Evolutionary conservation across 2,329 filamentous ascomycete genomes (phyloP), one percentile per base, ranked within the genome.

Genomic region (Aspergillus aculeatus): DNA sequence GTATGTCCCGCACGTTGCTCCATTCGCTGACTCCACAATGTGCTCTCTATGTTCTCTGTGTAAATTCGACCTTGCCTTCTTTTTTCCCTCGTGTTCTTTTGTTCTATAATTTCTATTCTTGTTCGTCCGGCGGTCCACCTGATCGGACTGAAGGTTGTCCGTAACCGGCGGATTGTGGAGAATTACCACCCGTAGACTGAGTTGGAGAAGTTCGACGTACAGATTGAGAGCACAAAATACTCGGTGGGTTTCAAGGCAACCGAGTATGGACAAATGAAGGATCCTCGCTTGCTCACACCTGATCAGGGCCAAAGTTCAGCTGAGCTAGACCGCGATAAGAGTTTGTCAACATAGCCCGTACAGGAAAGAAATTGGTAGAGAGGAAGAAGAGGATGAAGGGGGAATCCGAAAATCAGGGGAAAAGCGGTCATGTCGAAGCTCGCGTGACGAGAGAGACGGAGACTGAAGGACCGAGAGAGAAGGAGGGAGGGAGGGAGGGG

Each of bases 331-430:
- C 16, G 38, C 16, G 49, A 50, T 14, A 5, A 19, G 9, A 16
- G 24, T 2, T 10, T 44, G 32, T 35, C 32, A 16, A 12, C 32
- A 35, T 35, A 16, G 12, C 32, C 32, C 32, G 32, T 16, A 35
- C 11, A 35, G 14, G 14, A 19, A 44, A 16, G 7, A 19, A 9
- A 16, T 44, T 19, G 60, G 57, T 62, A 52, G 56, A 62, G 59
- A 44, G 12, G 38, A 44, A 19, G 38, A n/a, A 44, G 16, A 9
- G 16, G 38, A n/a, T 44, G 14, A 44, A 44, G 38, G 12, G 5
- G 5, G 16, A 3, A 16, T 35, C 16, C 23, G 38, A 54, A n/a
- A 48, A 41, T 26, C 16, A 57, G 19, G 32, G 21, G 47, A 32
- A 50, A 44, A 57, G 31, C 32, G 53, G 48, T 53, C 57, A 57